Conservation (phyloP, 768 basidiomycete species). For the Crucibulum laeve region DNA sequence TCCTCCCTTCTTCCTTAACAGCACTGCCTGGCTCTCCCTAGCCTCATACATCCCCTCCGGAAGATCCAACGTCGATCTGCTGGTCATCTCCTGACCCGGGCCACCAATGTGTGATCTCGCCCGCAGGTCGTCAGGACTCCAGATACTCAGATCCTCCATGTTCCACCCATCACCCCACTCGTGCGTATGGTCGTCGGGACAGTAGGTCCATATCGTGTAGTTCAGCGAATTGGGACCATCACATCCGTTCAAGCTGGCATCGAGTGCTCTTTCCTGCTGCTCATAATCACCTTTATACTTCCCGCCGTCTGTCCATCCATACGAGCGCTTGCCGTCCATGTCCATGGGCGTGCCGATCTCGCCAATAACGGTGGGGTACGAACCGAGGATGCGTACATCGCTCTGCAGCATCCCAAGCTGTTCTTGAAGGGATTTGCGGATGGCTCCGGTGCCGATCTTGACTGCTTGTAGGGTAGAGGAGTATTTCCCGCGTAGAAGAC, state of each 20-base stretch:
- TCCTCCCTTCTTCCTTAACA: slow-evolving; percentile 20
- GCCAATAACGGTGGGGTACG: slow-evolving; percentile 87
- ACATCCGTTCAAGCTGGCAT: slow-evolving; percentile 73
- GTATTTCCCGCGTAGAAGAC: slow-evolving; percentile 84
- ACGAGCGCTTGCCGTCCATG: slow-evolving; percentile 83
- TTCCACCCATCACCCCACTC: slow-evolving; percentile 97
- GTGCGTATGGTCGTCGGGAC: slow-evolving; percentile 70
- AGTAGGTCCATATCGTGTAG: slow-evolving; percentile 89
- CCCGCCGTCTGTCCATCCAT: slow-evolving; percentile 71
- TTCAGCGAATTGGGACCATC: slow-evolving; percentile 75
- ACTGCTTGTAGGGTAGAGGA: slow-evolving; percentile 62
- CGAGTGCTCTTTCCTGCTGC: slow-evolving; percentile 78
- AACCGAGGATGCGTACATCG: slow-evolving; percentile 63
- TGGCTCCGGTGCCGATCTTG: slow-evolving; percentile 77
- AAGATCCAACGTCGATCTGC: slow-evolving; percentile 6
- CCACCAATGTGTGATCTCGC: slow-evolving; percentile 12
- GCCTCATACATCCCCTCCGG: slow-evolving; percentile 13
- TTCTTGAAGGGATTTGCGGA: slow-evolving; percentile 75
- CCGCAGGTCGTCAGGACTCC: slow-evolving; percentile 70
- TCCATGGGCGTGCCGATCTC: slow-evolving; percentile 96
- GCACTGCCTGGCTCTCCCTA: slow-evolving; percentile 31
- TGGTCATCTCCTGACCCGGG: slow-evolving; percentile 6
- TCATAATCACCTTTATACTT: slow-evolving; percentile 72
- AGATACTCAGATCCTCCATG: slow-evolving; percentile 89
- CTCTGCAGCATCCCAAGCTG: slow-evolving; percentile 78